Evolutionary conservation across 768 basidiomycete genomes (phyloP).

Genomic region (Trametes sanguinea): DNA sequence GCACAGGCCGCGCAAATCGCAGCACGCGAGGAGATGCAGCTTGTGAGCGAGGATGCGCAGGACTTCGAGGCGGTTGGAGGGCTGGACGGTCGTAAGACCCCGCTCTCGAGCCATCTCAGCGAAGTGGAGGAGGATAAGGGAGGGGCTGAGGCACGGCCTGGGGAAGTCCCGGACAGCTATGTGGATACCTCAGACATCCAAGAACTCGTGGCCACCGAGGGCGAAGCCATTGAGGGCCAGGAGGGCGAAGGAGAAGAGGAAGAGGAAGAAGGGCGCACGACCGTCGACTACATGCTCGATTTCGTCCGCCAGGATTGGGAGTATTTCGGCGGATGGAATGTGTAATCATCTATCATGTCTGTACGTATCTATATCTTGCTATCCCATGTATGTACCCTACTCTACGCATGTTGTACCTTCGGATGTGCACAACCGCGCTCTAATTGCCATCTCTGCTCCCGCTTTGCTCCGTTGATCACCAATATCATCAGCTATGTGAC

Average conservation of each 20-base stretch:
- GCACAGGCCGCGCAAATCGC: constrained; percentile 79
- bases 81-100: background rate
- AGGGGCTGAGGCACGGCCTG: constrained; percentile 14
- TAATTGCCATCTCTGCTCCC: background rate
- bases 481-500: too few relatives aligned
- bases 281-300: constrained; percentile 84
- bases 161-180: constrained; percentile 28
- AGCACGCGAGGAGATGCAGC: constrained; percentile 65
- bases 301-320: constrained; percentile 64
- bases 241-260: constrained; percentile 45
- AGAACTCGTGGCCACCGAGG: constrained; percentile 30
- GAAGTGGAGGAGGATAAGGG: constrained; percentile 12
- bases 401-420: background rate
- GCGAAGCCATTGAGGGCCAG: constrained; percentile 38
- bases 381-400: background rate
- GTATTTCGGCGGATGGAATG: constrained; percentile 72
- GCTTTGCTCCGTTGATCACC: background rate
- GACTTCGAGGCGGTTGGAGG: constrained; percentile 68
- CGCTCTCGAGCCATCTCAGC: constrained; percentile 16
- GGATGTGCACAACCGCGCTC: background rate
- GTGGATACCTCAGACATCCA: constrained; percentile 20
- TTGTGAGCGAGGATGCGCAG: constrained; percentile 77
- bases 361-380: background rate
- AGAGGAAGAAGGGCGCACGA: constrained; percentile 64
- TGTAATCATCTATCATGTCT: constrained; percentile 35